These are phyloP conservation scores for Epichloe amarillans DNA, from an alignment of 2,329 filamentous ascomycete species.

Conservation along the genomic window DNA sequence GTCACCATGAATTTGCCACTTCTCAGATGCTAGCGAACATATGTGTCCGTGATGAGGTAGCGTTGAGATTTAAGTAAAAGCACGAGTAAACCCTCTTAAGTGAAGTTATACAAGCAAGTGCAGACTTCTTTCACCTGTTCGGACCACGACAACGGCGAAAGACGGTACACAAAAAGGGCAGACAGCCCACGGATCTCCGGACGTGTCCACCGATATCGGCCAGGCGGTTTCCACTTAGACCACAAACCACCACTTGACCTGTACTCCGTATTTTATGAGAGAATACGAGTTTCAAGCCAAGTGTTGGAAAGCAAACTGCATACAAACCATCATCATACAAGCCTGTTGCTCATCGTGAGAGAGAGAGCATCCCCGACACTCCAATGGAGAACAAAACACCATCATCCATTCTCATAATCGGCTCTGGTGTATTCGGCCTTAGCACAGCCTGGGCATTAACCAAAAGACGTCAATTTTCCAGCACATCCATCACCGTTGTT, in stretches of 20 bases:
- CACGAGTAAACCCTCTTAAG: too few species aligned
- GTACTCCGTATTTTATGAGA: not conserved
- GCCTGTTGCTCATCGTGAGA: not conserved
- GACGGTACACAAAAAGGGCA: too few species aligned
- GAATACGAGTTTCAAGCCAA: not conserved
- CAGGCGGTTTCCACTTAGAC: not conserved
- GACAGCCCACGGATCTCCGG: too few species aligned
- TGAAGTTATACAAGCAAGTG: too few species aligned
- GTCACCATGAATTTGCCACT: not conserved
- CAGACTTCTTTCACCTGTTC: too few species aligned
- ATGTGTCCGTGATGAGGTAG: not conserved
- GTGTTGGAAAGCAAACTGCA: not conserved
- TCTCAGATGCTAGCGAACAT: not conserved
- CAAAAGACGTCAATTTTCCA: conserved; percentile 40
- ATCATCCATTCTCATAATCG: conserved; percentile 51
- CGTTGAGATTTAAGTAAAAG: too few species aligned
- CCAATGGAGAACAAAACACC: conserved; percentile 21
- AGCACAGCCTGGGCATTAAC: conserved; percentile 54
- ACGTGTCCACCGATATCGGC: not conserved
- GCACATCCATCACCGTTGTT: conserved; percentile 44
- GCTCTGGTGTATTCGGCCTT: conserved; percentile 52
- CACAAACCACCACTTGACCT: too few species aligned
- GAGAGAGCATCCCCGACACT: not conserved
- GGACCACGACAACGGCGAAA: too few species aligned
- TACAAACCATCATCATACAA: not conserved